Percentiles rank a stretch among this genome's conserved stretches.
Conservation (phyloP, 78 protist species). For the Trichosphaerium sp. region DNA sequence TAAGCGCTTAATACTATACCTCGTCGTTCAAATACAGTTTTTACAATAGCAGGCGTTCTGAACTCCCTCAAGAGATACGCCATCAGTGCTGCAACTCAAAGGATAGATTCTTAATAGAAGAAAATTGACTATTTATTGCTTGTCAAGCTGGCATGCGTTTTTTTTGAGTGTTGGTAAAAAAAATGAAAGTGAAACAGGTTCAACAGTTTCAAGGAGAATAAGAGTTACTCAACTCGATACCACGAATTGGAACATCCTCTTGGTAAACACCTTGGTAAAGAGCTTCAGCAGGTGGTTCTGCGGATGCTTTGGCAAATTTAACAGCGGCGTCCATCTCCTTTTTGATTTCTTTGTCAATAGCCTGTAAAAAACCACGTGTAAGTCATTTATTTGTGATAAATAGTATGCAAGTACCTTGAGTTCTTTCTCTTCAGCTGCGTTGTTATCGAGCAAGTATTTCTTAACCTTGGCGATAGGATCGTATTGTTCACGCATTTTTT, state of each 20-base stretch:
- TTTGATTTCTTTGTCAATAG: constrained; percentile 15
- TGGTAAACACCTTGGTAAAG: constrained; percentile 43
- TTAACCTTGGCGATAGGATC: constrained; percentile 63
- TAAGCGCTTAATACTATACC: too few species aligned
- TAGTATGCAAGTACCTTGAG: constrained; percentile 27
- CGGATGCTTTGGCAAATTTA: constrained; percentile 43
- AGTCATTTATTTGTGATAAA: not conserved
- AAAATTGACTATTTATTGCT: too few species aligned
- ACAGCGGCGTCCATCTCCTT: constrained; percentile 60
- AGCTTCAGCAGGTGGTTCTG: constrained; percentile 25
- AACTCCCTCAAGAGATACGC: too few species aligned
- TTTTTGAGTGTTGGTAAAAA: too few species aligned
- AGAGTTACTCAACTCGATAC: constrained; percentile 7
- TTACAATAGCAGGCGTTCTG: too few species aligned
- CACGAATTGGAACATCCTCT: constrained; percentile 32
- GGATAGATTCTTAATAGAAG: too few species aligned
- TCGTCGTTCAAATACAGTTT: too few species aligned
- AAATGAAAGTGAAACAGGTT: too few species aligned
- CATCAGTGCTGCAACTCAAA: too few species aligned
- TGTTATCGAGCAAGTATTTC: constrained; percentile 14
- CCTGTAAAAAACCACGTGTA: constrained; percentile 6
- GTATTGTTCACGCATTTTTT: constrained; percentile 30
- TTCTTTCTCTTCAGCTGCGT: constrained; percentile 63
- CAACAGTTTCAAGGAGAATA: too few species aligned
- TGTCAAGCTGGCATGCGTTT: too few species aligned